These are phyloP conservation scores for Aristolochia fimbriata DNA, from an alignment of 164 flowering plant genomes.

Conservation along the genomic window DNA sequence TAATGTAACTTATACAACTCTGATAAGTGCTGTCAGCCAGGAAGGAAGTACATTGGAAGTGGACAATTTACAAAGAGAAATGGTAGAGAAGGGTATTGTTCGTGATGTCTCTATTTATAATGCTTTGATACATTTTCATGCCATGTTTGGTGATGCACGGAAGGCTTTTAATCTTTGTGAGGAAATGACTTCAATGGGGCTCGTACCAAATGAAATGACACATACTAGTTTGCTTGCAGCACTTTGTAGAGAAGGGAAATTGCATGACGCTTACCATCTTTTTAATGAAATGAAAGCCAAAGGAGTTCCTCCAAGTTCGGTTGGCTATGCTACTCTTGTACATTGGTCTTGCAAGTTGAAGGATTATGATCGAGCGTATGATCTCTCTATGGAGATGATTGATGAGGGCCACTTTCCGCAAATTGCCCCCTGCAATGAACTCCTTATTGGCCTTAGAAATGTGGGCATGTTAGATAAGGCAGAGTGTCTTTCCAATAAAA, in stretches of 20 bases:
- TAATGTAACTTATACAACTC: conserved; percentile 40
- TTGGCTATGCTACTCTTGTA: conserved; percentile 40
- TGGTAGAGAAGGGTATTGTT: conserved; percentile 30
- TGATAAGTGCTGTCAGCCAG: conserved; percentile 30
- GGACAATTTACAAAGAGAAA: conserved; percentile 40
- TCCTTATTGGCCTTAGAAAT: conserved; percentile 38
- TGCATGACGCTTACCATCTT: conserved; percentile 32
- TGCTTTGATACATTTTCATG: conserved; percentile 36
- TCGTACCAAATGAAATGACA: conserved; percentile 39
- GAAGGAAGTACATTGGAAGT: conserved; percentile 23
- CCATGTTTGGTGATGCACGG: conserved; percentile 32
- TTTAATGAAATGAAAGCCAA: conserved; percentile 40
- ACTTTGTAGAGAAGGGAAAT: conserved; percentile 30
- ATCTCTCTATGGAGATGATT: conserved; percentile 54
- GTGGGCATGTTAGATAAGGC: conserved; percentile 46
- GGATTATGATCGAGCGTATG: conserved; percentile 42
- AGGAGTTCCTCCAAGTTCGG: conserved; percentile 37
- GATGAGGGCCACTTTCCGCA: conserved; percentile 31
- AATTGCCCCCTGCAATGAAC: conserved; percentile 23
- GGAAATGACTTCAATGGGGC: conserved; percentile 40
- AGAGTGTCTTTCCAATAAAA: conserved; percentile 31
- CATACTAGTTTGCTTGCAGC: conserved; percentile 50
- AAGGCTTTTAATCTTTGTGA: conserved; percentile 35
- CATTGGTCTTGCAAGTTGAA: conserved; percentile 40
- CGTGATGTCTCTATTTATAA: conserved; percentile 53